Percentiles rank a stretch among this genome's conserved stretches.
These are phyloP conservation scores for Xylaria nigripes DNA, from an alignment of 495 filamentous ascomycete genomes.

Conservation along the genomic window DNA sequence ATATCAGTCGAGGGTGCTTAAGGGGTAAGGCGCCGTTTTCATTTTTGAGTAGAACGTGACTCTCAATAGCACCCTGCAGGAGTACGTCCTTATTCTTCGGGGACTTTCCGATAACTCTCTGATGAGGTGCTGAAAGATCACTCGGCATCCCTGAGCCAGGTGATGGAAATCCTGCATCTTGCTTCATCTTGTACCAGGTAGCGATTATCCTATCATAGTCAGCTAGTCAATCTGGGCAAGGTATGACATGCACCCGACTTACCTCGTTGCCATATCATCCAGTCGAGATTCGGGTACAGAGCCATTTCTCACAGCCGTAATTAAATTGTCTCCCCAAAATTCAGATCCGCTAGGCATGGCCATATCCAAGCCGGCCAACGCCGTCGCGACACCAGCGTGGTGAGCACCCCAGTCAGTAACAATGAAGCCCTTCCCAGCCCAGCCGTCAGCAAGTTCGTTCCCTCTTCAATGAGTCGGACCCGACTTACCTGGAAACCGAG, in stretches of 20 bases:
- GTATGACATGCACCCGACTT: neutral
- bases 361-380: conserved; percentile 45
- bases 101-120: conserved; percentile 41
- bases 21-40: conserved; percentile 47
- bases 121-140: conserved; percentile 48
- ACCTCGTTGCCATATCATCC: conserved; percentile 43
- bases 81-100: conserved; percentile 32
- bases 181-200: conserved; percentile 49
- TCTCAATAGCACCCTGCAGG: conserved; percentile 41
- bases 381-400: conserved; percentile 35
- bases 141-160: conserved; percentile 38
- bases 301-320: conserved; percentile 27
- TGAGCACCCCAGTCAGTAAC: conserved; percentile 48
- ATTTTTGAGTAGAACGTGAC: conserved; percentile 60
- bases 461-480: conserved; percentile 39
- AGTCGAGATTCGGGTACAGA: conserved; percentile 30
- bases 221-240: neutral
- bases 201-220: conserved; percentile 48
- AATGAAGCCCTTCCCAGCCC: conserved; percentile 32
- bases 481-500: conserved; percentile 42
- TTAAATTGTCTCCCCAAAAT: conserved; percentile 19
- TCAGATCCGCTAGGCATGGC: conserved; percentile 44
- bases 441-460: conserved; percentile 18
- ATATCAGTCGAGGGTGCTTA: conserved; percentile 38
- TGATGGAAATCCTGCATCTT: conserved; percentile 43